phyloP scores from a whole-genome alignment of 148 eudicot species.

The Cornus controversa region DNA sequence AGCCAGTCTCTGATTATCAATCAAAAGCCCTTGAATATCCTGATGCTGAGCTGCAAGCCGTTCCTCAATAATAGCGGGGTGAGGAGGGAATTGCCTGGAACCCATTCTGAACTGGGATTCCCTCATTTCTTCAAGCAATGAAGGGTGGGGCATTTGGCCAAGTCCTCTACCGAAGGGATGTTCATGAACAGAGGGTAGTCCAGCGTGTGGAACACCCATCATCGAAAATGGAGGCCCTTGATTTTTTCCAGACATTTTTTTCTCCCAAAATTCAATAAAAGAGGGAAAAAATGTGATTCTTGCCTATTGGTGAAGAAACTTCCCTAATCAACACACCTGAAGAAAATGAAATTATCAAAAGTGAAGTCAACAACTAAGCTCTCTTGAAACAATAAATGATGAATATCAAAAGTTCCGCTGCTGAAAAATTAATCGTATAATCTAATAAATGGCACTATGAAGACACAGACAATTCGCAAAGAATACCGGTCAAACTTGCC shows the following conservation, averaged over 20 bases:
- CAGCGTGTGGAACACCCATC: constrained; percentile 51
- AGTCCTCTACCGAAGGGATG: constrained; percentile 46
- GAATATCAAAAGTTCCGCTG: neutral
- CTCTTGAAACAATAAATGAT: neutral
- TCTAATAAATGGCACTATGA: neutral
- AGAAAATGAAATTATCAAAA: neutral
- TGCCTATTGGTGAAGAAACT: neutral
- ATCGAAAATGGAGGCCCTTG: constrained; percentile 63
- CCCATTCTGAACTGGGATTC: constrained; percentile 66
- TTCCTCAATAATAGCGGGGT: constrained; percentile 82
- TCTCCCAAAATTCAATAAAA: neutral
- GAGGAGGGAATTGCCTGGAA: constrained; percentile 59
- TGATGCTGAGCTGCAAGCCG: constrained; percentile 70
- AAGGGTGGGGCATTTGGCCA: constrained; percentile 58
- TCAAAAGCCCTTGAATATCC: constrained; percentile 71
- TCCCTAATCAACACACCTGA: constrained; percentile 6
- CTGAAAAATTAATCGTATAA: no score
- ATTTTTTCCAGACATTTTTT: constrained; percentile 66
- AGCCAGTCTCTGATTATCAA: constrained; percentile 82
- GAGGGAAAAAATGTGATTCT: neutral
- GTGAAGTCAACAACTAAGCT: neutral
- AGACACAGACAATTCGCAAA: no score
- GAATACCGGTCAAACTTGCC: neutral
- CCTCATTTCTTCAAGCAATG: constrained; percentile 68
- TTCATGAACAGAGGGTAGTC: constrained; percentile 56